Conservation (phyloP, 2,329 filamentous ascomycete species). For the Claviceps maximensis region DNA sequence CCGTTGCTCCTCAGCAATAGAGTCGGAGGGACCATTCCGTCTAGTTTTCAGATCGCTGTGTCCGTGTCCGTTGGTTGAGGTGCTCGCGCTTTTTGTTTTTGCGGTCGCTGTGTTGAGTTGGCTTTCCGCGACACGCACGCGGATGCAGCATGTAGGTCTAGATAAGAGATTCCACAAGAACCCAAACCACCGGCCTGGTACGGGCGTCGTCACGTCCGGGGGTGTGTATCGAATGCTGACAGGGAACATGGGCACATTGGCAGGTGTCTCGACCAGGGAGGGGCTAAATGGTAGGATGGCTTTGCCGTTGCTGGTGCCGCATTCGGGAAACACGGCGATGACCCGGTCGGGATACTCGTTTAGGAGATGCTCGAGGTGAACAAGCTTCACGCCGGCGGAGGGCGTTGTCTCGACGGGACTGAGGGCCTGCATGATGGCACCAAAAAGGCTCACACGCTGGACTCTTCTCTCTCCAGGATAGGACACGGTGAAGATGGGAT, state of each 20-base stretch:
- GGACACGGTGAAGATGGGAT: slow-evolving; percentile 81
- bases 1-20: slow-evolving; percentile 46
- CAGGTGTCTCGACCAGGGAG: slow-evolving; percentile 54
- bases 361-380: slow-evolving; percentile 50
- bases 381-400: slow-evolving; percentile 34
- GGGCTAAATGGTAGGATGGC: slow-evolving; percentile 77
- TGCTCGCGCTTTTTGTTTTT: slow-evolving; percentile 21
- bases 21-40: slow-evolving; percentile 11
- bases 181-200: slow-evolving; percentile 56
- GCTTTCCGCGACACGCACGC: slow-evolving; percentile 76
- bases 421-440: slow-evolving; percentile 63
- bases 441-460: slow-evolving; percentile 60
- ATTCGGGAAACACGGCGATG: slow-evolving; percentile 84
- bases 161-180: slow-evolving; percentile 84
- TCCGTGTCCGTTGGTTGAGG: slow-evolving; percentile 9
- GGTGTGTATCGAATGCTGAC: slow-evolving; percentile 83
- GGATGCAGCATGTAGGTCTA: slow-evolving; percentile 75
- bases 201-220: slow-evolving; percentile 77
- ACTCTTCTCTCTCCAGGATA: slow-evolving; percentile 66
- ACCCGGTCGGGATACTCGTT: slow-evolving; percentile 57
- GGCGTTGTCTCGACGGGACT: slow-evolving; percentile 39
- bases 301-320: slow-evolving; percentile 84
- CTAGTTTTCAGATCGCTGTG: slow-evolving; percentile 17
- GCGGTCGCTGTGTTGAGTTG: slow-evolving; percentile 39
- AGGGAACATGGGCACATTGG: slow-evolving; percentile 69